Evolutionary conservation across 73 alveolate species (phyloP), one percentile per base, ranked within the genome.

Genomic region (Paramecium pentaurelia): DNA sequence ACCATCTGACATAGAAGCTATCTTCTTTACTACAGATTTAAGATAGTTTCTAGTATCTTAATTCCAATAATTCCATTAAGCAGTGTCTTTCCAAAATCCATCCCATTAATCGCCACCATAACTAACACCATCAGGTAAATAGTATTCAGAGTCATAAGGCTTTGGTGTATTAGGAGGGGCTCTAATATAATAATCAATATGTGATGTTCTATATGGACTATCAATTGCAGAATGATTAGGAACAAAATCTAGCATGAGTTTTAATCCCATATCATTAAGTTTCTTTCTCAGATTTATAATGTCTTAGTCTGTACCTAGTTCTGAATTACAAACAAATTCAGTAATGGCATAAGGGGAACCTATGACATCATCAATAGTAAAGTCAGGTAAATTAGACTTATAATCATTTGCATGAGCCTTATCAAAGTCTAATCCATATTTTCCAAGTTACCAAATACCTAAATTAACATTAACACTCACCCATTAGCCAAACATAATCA

Each of bases 191-290:
- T 28, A 88, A 30, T 88, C 93, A 30, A 86, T 88, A 93, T 93
- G 4, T 38, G 54, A 27, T 12, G 83, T 54, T 6, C 92, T 85
- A 44, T 90, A 89, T 42, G 95, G 95, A 58, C 92, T 45, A 88
- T 93, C 96, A 8, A 70, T 84, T 38, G 96, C 93, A 45, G 95
- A 93, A 93, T 93, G 96, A 88, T 93, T 93, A 9, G 96, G 96
- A 30, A 93, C 96, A 87, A 93, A 93, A 88, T 93, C 96, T n/a
- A 93, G 54, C 95, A 93, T 88, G 36, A 93, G 47, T 87, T 93
- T 93, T 59, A 93, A 25, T 6, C 89, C 89, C 64, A 83, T 54
- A 3, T 27, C 30, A 88, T 93, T 77, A 34, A 93, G 42, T 54
- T 68, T 47, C n/a, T 42, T 54, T 54, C 86, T 87, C 37, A 93